These are phyloP conservation scores for Myriangium duriaei DNA, from an alignment of 2,329 filamentous ascomycete genomes.

Conservation along the genomic window DNA sequence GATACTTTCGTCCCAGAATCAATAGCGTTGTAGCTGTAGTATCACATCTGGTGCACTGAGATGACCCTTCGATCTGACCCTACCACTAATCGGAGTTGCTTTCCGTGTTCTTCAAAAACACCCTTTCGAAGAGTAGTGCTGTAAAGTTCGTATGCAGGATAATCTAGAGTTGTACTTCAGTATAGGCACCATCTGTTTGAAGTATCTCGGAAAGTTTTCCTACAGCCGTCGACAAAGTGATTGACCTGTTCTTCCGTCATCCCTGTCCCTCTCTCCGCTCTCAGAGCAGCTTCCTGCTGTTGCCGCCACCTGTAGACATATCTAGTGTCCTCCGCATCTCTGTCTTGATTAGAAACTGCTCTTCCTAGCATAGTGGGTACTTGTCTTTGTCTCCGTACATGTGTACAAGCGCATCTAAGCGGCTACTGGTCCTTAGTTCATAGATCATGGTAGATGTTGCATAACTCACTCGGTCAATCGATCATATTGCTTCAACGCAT, in stretches of 20 bases:
- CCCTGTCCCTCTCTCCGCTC: conserved; percentile 53
- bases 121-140: conserved; percentile 37
- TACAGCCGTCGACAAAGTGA: conserved; percentile 58
- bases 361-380: too few species aligned
- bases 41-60: too few species aligned
- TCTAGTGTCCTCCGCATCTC: conserved; percentile 56
- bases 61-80: conserved; percentile 33
- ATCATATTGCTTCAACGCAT: conserved; percentile 45
- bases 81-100: conserved; percentile 39
- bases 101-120: conserved; percentile 32
- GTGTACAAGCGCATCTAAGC: conserved; percentile 52
- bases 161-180: conserved; percentile 20
- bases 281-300: conserved; percentile 64
- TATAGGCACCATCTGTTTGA: background rate
- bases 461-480: conserved; percentile 40
- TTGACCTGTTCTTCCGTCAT: conserved; percentile 75
- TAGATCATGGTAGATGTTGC: background rate
- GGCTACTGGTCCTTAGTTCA: conserved; percentile 23
- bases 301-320: conserved; percentile 78
- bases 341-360: conserved; percentile 16
- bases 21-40: too few species aligned
- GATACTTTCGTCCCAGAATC: too few species aligned
- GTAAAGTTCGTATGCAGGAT: conserved; percentile 46
- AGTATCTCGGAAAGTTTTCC: conserved; percentile 17
- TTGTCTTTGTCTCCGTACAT: too few species aligned